Percentiles rank a stretch among this genome's conserved stretches.
Evolutionary conservation across 176 grass and related monocot genomes (phyloP).

Genomic region (Triticum urartu): DNA sequence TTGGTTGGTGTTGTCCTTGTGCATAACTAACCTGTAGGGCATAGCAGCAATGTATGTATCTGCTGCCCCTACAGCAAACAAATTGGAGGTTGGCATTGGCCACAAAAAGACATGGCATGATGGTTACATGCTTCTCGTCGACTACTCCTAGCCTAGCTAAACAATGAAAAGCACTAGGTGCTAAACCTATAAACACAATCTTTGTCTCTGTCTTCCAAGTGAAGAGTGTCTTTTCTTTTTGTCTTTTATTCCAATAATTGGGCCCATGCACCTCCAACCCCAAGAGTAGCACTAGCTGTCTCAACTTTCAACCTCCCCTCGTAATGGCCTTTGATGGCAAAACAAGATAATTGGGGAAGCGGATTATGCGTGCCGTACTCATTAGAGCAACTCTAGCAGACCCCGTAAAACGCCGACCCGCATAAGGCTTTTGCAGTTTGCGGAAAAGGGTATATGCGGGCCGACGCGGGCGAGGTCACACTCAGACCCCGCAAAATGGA

Average conservation of each 20-base stretch:
- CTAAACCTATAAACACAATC: constrained; percentile 15
- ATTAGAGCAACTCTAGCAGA: no score
- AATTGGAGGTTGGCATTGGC: neutral
- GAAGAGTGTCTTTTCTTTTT: constrained; percentile 32
- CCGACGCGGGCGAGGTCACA: no score
- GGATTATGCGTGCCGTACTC: no score
- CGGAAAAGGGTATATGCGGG: no score
- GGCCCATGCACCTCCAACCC: neutral
- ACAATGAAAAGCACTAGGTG: constrained; percentile 19
- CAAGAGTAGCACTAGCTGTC: neutral
- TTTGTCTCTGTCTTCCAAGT: constrained; percentile 37
- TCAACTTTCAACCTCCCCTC: neutral
- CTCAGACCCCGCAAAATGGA: no score
- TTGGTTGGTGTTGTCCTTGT: neutral
- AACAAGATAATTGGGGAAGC: neutral
- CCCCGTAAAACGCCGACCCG: no score
- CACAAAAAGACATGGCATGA: neutral
- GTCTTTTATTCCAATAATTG: neutral
- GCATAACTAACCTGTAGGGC: constrained; percentile 13
- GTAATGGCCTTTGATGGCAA: no score
- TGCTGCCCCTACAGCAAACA: neutral
- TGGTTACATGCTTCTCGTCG: constrained; percentile 18
- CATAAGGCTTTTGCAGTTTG: no score
- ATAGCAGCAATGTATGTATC: neutral
- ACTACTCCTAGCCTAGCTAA: constrained; percentile 15